A percentile compares a stretch with the other conserved stretches of the same genome.
These are phyloP conservation scores for Lodderomyces jiufengensis DNA, from an alignment of 1,139 yeast species.

Conservation along the genomic window DNA sequence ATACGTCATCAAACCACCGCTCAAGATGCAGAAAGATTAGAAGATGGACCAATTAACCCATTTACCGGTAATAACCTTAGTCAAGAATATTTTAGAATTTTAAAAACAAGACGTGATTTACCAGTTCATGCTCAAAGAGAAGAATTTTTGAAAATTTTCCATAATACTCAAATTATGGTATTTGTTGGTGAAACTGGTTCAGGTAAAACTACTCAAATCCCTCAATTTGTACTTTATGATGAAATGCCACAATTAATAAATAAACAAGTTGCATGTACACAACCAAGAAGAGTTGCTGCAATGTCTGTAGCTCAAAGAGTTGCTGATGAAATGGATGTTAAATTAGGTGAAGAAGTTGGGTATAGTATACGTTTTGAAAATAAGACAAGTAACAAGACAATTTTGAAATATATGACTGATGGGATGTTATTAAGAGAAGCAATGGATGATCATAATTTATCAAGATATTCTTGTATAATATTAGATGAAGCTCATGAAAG, in stretches of 20 bases:
- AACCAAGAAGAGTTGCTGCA: constrained; percentile 97
- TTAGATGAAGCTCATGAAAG: constrained; percentile 98
- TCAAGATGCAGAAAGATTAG: constrained; percentile 60
- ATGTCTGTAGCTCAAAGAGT: constrained; percentile 97
- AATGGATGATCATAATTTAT: constrained; percentile 87
- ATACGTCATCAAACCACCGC: constrained; percentile 72
- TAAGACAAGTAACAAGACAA: constrained; percentile 73
- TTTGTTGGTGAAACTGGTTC: constrained; percentile 99
- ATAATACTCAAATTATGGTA: constrained; percentile 89
- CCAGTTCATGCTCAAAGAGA: constrained; percentile 95
- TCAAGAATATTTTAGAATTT: constrained; percentile 68
- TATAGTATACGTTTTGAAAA: constrained; percentile 92
- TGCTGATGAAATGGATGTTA: constrained; percentile 93
- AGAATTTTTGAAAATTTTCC: constrained; percentile 81
- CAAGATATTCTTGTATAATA: constrained; percentile 82
- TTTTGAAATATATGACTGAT: constrained; percentile 95
- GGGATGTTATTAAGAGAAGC: constrained; percentile 98
- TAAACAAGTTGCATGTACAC: constrained; percentile 90
- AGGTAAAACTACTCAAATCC: constrained; percentile 96
- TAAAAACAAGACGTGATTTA: constrained; percentile 74
- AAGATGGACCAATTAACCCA: constrained; percentile 66
- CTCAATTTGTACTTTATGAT: constrained; percentile 90
- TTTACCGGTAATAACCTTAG: constrained; percentile 68
- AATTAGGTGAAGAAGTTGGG: constrained; percentile 89
- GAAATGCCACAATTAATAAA: constrained; percentile 83